A percentile compares a stretch with the other conserved stretches of the same genome.
phyloP scores from a whole-genome alignment of 345 rosid genomes.

The Bruguiera gymnorhiza region DNA sequence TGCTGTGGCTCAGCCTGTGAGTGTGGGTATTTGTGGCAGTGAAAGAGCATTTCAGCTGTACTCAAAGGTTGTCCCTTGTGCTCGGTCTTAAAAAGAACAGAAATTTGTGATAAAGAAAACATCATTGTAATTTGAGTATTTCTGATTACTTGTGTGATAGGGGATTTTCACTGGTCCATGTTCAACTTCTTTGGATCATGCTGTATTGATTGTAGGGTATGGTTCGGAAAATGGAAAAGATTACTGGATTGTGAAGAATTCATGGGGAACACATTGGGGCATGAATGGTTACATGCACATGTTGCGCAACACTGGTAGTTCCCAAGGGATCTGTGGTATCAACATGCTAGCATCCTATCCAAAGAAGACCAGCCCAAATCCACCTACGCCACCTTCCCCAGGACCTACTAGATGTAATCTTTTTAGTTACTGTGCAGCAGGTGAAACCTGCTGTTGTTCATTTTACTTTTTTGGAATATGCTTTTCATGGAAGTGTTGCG shows the following conservation, averaged over 20 bases:
- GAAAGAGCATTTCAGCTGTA: constrained; percentile 91
- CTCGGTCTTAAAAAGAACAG: constrained; percentile 5
- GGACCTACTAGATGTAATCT: constrained; percentile 74
- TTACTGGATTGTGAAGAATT: constrained; percentile 89
- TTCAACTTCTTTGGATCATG: constrained; percentile 81
- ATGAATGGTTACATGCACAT: constrained; percentile 72
- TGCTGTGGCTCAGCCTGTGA: constrained; percentile 81
- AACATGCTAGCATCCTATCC: constrained; percentile 90
- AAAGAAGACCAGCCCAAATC: constrained; percentile 69
- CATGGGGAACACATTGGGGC: constrained; percentile 91
- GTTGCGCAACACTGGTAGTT: constrained; percentile 54
- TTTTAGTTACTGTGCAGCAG: constrained; percentile 54
- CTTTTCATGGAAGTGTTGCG: constrained; percentile 93
- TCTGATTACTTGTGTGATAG: constrained; percentile 35
- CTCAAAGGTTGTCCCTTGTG: constrained; percentile 53
- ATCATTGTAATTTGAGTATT: constrained; percentile 7
- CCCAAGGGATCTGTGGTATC: constrained; percentile 83
- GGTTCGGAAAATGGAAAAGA: constrained; percentile 67
- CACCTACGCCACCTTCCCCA: constrained; percentile 77
- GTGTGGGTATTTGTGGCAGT: constrained; percentile 93
- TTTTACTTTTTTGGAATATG: constrained; percentile 56
- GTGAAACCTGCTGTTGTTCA: constrained; percentile 86
- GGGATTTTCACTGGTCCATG: constrained; percentile 91
- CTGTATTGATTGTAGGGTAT: constrained; percentile 84
- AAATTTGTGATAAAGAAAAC: neutral